Percentiles rank a stretch among this genome's conserved stretches.
phyloP scores from a whole-genome alignment of 495 filamentous ascomycete genomes.

The Penicillium ochrochloron region DNA sequence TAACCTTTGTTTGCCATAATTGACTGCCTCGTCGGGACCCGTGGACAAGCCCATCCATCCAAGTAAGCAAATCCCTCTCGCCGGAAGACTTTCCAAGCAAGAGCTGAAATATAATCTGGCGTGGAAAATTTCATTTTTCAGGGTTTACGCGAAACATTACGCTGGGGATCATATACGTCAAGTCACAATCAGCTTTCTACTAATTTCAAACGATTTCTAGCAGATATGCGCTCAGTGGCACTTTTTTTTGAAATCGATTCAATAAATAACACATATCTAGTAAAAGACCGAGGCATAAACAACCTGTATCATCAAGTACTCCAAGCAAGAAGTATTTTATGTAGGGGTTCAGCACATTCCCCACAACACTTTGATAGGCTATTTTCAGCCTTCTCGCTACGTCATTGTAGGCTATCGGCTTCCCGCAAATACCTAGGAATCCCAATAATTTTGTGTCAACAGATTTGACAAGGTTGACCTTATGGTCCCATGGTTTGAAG shows the following conservation, averaged over 20 bases:
- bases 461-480: not conserved
- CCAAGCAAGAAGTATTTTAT: not conserved
- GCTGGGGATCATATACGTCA: not conserved
- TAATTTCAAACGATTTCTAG: not conserved
- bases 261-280: conserved; percentile 7
- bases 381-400: not conserved
- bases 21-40: too few relatives aligned
- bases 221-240: not conserved
- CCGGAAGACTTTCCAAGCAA: too few relatives aligned
- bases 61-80: too few relatives aligned
- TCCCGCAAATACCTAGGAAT: not conserved
- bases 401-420: not conserved
- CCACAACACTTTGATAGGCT: not conserved
- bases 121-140: too few relatives aligned
- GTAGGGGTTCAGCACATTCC: not conserved
- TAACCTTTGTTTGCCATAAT: too few relatives aligned
- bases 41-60: too few relatives aligned
- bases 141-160: not conserved
- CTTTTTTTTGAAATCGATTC: not conserved
- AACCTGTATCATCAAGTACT: conserved; percentile 27
- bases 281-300: conserved; percentile 29
- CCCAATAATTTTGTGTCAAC: not conserved
- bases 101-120: too few relatives aligned
- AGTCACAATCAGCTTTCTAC: not conserved
- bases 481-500: not conserved